phyloP scores from a whole-genome alignment of 768 basidiomycete species.

The Serendipita sp. region DNA sequence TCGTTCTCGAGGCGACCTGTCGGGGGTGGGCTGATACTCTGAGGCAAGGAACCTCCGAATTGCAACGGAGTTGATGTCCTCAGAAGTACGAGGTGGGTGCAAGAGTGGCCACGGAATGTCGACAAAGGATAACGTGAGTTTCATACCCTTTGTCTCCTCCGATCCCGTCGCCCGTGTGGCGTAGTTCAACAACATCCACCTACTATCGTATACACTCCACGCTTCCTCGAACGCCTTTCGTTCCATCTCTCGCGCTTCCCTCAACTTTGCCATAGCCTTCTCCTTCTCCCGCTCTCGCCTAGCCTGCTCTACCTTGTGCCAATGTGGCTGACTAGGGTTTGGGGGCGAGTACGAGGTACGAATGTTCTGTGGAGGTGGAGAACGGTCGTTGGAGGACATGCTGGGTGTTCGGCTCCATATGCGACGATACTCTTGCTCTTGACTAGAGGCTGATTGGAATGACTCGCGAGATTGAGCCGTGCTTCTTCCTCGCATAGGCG shows the following conservation, averaged over 20 bases:
- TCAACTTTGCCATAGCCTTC: not conserved
- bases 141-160: not conserved
- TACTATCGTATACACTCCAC: conserved; percentile 1
- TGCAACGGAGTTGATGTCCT: conserved; percentile 38
- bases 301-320: conserved; percentile 1
- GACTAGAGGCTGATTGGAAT: conserved; percentile 5
- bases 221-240: not conserved
- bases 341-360: not conserved
- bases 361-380: not conserved
- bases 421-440: not conserved
- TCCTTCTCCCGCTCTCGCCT: not conserved
- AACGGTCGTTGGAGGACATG: conserved; percentile 1
- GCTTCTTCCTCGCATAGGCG: not conserved
- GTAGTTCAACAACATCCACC: conserved; percentile 1
- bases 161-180: not conserved
- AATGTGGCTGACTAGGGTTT: not conserved
- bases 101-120: conserved; percentile 60
- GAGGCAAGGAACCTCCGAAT: conserved; percentile 49
- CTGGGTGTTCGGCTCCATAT: not conserved
- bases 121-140: conserved; percentile 32
- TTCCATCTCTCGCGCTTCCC: not conserved
- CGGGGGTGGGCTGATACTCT: conserved; percentile 38
- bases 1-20: conserved; percentile 45
- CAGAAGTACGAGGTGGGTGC: conserved; percentile 25
- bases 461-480: conserved; percentile 3